Evolutionary conservation across 164 flowering plant species (phyloP).

Genomic region (Liriodendron chinense): DNA sequence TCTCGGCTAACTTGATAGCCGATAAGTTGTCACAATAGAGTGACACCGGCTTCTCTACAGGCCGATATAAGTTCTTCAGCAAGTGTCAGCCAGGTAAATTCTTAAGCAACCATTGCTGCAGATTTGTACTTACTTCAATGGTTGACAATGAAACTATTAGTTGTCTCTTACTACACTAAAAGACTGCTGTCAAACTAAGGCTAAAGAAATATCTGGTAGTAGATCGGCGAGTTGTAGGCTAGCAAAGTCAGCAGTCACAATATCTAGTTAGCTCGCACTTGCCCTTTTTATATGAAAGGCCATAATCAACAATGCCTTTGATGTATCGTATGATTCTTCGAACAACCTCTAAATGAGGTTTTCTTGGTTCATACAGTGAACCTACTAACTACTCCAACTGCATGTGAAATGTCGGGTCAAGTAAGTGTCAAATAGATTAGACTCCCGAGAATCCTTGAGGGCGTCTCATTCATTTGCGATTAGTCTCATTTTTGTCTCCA

Average conservation of each 20-base stretch:
- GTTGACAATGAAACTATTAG: slow-evolving; percentile 18
- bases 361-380: slow-evolving; percentile 8
- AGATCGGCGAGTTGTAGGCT: not conserved
- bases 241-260: not conserved
- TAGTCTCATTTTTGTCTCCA: not conserved
- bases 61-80: slow-evolving; percentile 4
- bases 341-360: slow-evolving; percentile 9
- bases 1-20: slow-evolving; percentile 20
- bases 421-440: slow-evolving; percentile 7
- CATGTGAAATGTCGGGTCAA: not conserved
- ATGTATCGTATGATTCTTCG: not conserved
- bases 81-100: slow-evolving; percentile 13
- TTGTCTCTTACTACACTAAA: slow-evolving; percentile 23
- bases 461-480: not conserved
- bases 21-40: slow-evolving; percentile 27
- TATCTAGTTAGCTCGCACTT: not conserved
- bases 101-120: slow-evolving; percentile 13
- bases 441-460: not conserved
- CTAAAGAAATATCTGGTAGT: not conserved
- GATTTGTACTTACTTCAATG: slow-evolving; percentile 12
- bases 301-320: not conserved
- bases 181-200: not conserved
- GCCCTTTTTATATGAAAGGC: not conserved
- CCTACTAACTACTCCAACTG: slow-evolving; percentile 5
- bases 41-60: slow-evolving; percentile 14